These are phyloP conservation scores for Penicillium macrosclerotiorum DNA, from an alignment of 495 filamentous ascomycete genomes.

Conservation along the genomic window DNA sequence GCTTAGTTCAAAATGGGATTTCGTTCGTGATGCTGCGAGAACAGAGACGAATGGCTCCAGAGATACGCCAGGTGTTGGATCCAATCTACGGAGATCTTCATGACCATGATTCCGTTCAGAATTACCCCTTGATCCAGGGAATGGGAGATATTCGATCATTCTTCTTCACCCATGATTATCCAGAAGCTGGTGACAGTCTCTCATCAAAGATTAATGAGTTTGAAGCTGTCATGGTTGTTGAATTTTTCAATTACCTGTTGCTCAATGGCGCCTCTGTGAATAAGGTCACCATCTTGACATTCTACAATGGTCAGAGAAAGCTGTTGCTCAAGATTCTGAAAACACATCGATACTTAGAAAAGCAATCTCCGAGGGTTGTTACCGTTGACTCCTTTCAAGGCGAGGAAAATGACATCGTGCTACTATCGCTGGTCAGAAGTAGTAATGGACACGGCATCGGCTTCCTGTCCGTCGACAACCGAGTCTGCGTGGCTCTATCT, in stretches of 20 bases:
- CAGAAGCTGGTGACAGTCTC: conserved; percentile 62
- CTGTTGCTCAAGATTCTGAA: conserved; percentile 54
- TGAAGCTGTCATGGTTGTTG: conserved; percentile 77
- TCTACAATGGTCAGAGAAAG: conserved; percentile 86
- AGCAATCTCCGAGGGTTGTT: conserved; percentile 59
- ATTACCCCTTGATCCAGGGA: conserved; percentile 64
- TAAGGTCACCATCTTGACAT: conserved; percentile 83
- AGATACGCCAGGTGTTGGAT: conserved; percentile 59
- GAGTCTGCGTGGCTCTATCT: conserved; percentile 85
- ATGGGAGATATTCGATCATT: conserved; percentile 71
- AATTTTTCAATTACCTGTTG: conserved; percentile 69
- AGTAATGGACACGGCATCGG: conserved; percentile 55
- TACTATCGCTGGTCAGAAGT: conserved; percentile 83
- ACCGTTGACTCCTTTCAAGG: conserved; percentile 96
- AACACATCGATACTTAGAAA: conserved; percentile 47
- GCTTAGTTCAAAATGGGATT: conserved; percentile 68
- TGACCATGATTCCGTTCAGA: conserved; percentile 67
- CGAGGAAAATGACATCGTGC: conserved; percentile 84
- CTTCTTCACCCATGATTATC: conserved; percentile 71
- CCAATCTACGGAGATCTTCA: conserved; percentile 66
- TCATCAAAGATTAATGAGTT: conserved; percentile 68
- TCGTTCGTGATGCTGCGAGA: conserved; percentile 56
- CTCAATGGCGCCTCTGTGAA: conserved; percentile 56
- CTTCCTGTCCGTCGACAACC: conserved; percentile 72
- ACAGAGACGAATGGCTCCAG: conserved; percentile 73